These are phyloP conservation scores for Penicillium cosmopolitanum DNA, from an alignment of 495 filamentous ascomycete species.

Conservation along the genomic window DNA sequence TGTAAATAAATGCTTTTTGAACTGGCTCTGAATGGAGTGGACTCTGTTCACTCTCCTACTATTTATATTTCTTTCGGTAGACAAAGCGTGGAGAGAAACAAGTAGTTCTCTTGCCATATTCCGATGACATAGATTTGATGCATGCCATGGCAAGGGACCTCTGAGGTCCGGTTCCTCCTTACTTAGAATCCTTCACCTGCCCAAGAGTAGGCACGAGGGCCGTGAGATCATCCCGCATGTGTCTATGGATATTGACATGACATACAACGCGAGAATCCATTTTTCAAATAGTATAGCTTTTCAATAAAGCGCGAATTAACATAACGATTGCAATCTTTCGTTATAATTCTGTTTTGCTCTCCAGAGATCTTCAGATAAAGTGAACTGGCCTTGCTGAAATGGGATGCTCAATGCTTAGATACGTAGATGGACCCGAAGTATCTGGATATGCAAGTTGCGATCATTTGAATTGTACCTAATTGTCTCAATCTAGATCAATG, in stretches of 20 bases:
- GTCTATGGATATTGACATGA: background rate
- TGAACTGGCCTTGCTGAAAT: too few species aligned
- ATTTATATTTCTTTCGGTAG: background rate
- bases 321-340: too few species aligned
- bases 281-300: too few species aligned
- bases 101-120: background rate
- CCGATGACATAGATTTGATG: conserved; percentile 4
- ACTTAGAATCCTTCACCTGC: background rate
- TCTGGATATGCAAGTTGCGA: background rate
- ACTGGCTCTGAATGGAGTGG: too few species aligned
- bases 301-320: too few species aligned
- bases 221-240: background rate
- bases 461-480: background rate
- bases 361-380: too few species aligned
- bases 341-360: too few species aligned
- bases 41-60: background rate
- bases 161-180: background rate
- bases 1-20: too few species aligned
- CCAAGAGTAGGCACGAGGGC: background rate
- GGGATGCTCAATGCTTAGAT: background rate
- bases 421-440: background rate
- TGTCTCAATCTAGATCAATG: background rate
- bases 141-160: background rate
- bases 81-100: background rate
- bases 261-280: background rate